Evolutionary conservation across 129 eudicot species (phyloP), one percentile per base, ranked within the genome.

Genomic region (Saussurea involucrata): DNA sequence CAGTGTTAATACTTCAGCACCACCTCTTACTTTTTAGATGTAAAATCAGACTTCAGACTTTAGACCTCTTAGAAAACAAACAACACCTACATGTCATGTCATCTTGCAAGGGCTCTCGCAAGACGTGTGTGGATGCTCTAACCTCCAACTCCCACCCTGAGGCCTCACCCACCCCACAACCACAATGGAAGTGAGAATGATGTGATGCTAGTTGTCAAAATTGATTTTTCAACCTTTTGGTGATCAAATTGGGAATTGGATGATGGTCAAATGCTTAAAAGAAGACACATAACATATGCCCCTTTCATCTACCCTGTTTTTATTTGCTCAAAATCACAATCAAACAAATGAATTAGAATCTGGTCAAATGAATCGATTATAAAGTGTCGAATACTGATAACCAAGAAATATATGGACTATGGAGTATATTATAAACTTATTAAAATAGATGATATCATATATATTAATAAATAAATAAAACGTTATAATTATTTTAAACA

Each of bases 231-330:
- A n/a, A 44, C 49, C 74, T 28, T 76, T 76, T 53, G 33, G 18
- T 20, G 24, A 75, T 77, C 75, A 77, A 77, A 55, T 21, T 49
- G 27, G 42, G 37, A 55, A 25, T 58, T 28, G 8, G 11, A 61
- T 78, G 46, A 61, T 78, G 18, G 49, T 70, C 64, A 25, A 60
- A 60, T 37, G 82, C 70, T 36, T 68, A 77, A 65, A 65, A 74
- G 17, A 72, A 27, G 46, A 53, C 57, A 20, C 29, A 68, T 4
- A 68, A 28, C 29, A 66, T 66, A 66, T 3, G 3, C 1, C 61
- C 61, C 9, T 53, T 53, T 53, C 21, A 53, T 53, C 61, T 53
- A 53, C 61, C 13, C 9, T n/a, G n/a, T n/a, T n/a, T n/a, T n/a
- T n/a, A n/a, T n/a, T n/a, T n/a, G n/a, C n/a, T n/a, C n/a, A n/a